These are phyloP conservation scores for Solanum okadae DNA, from an alignment of 257 asterid species.

Conservation along the genomic window DNA sequence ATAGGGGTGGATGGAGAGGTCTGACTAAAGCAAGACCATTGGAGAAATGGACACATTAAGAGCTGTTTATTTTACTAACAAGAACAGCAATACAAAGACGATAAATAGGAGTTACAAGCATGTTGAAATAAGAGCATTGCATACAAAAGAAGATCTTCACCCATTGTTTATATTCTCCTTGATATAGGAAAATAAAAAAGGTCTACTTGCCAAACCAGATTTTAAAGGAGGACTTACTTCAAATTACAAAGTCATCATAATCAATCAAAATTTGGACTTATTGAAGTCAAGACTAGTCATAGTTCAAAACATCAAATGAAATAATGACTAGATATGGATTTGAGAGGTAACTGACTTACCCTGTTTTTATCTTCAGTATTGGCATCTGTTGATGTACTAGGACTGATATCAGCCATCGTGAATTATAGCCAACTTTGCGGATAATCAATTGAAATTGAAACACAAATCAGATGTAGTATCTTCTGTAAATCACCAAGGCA, in stretches of 20 bases:
- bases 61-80: not conserved
- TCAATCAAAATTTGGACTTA: not conserved
- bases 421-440: no score
- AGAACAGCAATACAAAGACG: not conserved
- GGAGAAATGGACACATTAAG: not conserved
- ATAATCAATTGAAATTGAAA: no score
- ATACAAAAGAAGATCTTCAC: not conserved
- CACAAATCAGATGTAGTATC: no score
- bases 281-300: not conserved
- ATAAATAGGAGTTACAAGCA: not conserved
- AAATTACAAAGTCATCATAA: not conserved
- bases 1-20: not conserved
- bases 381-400: no score
- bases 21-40: not conserved
- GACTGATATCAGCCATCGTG: no score
- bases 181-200: not conserved
- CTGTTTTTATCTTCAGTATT: not conserved
- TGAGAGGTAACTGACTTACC: conserved; percentile 17
- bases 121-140: not conserved
- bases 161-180: not conserved
- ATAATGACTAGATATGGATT: not conserved
- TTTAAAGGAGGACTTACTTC: not conserved
- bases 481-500: no score
- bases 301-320: not conserved
- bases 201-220: not conserved